Evolutionary conservation across 768 basidiomycete species (phyloP), one percentile per base, ranked within the genome.

Genomic region (Mycena metata): DNA sequence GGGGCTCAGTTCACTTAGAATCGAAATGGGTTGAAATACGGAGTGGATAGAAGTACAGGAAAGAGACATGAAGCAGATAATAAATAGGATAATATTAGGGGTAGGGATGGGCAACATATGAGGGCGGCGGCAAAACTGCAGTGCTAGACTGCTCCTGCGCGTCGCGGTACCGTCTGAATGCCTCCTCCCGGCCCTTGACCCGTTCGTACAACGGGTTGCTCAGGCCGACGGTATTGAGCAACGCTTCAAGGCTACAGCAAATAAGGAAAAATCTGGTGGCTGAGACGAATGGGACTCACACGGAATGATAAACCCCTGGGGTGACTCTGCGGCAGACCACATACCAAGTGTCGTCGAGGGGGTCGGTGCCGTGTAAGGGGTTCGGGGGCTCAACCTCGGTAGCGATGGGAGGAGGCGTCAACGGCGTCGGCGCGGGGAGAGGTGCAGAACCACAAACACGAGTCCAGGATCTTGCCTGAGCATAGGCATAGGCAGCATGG

Each of bases 301-400:
- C 50, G 0, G 61, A 62, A 19, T 26, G 42, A 17, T 54, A 62
- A 0, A 62, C 41, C 19, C 61, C 61, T 5, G 61, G 61, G n/a
- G 17, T 5, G 2, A 62, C 43, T 2, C 61, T 50, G 4, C 17
- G 12, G 43, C 43, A 62, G 12, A 62, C 61, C 12, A 62, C 12
- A 11, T 33, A 62, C 50, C 61, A 54, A 3, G 6, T 4, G n/a
- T n/a, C 41, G n/a, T 62, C 61, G 4, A 52, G 12, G 0, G n/a
- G n/a, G n/a, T n/a, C n/a, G n/a, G 24, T 5, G 17, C 61, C 41
- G 17, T 52, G 26, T 19, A 62, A 41, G 21, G 50, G 61, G 16
- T 62, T 62, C 2, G 17, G 23, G 7, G 45, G 5, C n/a, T 11
- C 30, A 6, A 30, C 30, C 6, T 15, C 13, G 13, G 19, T 23